These are phyloP conservation scores for Yarrowia porcina DNA, from an alignment of 805 yeast species.

Conservation along the genomic window DNA sequence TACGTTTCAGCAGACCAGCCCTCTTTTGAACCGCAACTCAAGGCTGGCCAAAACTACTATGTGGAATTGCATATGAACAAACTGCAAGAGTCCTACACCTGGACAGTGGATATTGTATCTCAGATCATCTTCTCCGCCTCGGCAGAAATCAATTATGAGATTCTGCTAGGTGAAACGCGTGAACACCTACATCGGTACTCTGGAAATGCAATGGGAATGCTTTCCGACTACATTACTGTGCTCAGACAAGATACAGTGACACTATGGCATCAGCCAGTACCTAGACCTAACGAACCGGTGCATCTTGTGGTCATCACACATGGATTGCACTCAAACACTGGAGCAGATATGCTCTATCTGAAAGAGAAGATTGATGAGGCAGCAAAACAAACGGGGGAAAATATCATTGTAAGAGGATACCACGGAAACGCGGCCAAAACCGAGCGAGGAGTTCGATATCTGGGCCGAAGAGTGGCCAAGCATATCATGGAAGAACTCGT, in stretches of 20 bases:
- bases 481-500: conserved; percentile 58
- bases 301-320: conserved; percentile 87
- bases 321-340: conserved; percentile 85
- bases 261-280: conserved; percentile 72
- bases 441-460: conserved; percentile 78
- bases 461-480: conserved; percentile 79
- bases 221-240: conserved; percentile 34
- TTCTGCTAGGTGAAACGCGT: conserved; percentile 47
- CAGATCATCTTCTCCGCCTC: conserved; percentile 72
- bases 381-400: conserved; percentile 48
- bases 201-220: background rate
- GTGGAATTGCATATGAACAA: conserved; percentile 51
- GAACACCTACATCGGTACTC: conserved; percentile 29
- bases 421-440: conserved; percentile 83
- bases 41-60: conserved; percentile 68
- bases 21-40: conserved; percentile 51
- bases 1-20: conserved; percentile 41
- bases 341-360: conserved; percentile 84
- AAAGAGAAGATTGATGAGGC: conserved; percentile 71
- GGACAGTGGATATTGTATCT: conserved; percentile 78
- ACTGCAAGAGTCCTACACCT: conserved; percentile 46
- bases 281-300: conserved; percentile 50
- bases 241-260: conserved; percentile 54
- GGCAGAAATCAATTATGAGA: conserved; percentile 64
- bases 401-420: conserved; percentile 77